Evolutionary conservation across 1,139 yeast species (phyloP), one percentile per base, ranked within the genome.

Genomic region (Yamadazyma kanchanaburiensis): DNA sequence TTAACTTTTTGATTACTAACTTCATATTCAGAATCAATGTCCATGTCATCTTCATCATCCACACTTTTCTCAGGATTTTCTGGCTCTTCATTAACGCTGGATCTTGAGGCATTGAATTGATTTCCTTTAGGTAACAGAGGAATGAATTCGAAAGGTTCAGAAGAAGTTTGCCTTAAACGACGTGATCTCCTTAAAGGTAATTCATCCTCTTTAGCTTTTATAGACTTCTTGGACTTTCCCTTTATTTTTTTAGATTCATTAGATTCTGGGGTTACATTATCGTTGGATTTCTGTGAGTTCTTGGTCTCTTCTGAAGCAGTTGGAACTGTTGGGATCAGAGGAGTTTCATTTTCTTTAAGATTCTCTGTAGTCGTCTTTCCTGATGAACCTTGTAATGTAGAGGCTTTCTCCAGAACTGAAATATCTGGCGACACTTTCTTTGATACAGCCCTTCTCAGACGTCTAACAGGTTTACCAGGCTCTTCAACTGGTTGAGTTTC

Each of bases 111-210:
- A 8, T 10, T 8, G 20, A 10, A 10, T 22, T 12, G 12, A 15
- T 11, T 13, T 15, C 12, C 26, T 15, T 24, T 24, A 4, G 26
- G 26, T 11, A 24, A 12, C 26, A 24, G 26, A 12, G 26, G 26
- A 24, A 24, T 24, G n/a, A 24, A 24, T 4, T 9, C 9, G 5
- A 12, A 12, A 13, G 11, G 6, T 6, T 14, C 12, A 6, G n/a
- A 6, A 14, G 19, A 6, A 5, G 25, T 10, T 6, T 13, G 9
- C 12, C 25, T 23, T n/a, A 14, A 14, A 9, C 25, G 6, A 15
- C 25, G 25, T 15, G 25, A 23, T 7, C 22, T 19, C 12, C 28
- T 25, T 5, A 15, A 4, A 8, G 28, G 13, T 12, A 3, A 11
- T 10, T n/a, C 12, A 4, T 7, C 28, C 4, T 7, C 22, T 12